Conservation (phyloP, 2,329 filamentous ascomycete species). For the Diplodia mutila region DNA sequence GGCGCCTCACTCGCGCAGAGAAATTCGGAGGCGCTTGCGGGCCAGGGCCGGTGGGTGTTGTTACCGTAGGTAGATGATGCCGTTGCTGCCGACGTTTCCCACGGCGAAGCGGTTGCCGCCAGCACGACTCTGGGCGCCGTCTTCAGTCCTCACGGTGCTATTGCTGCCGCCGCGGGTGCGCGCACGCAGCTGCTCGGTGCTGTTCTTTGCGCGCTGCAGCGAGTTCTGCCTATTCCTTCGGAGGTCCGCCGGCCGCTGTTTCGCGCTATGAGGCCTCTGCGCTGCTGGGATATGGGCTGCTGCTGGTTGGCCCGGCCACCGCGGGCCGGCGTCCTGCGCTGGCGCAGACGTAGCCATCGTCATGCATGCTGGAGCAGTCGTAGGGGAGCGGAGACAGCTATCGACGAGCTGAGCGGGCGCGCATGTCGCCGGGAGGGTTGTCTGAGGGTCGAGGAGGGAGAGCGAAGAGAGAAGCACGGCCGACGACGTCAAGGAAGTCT, state of each 20-base stretch:
- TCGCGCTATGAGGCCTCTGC: constrained; percentile 34
- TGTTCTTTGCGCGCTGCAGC: constrained; percentile 41
- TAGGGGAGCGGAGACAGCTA: constrained; percentile 1
- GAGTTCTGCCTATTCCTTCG: constrained; percentile 25
- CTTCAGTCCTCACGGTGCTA: constrained; percentile 36
- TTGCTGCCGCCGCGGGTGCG: constrained; percentile 38
- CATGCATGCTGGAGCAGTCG: constrained; percentile 18
- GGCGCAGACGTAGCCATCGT: constrained; percentile 40
- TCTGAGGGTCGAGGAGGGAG: constrained; percentile 1
- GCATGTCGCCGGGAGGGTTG: neutral
- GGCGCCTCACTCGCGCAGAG: constrained; percentile 14
- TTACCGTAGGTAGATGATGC: constrained; percentile 53
- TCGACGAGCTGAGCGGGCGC: neutral
- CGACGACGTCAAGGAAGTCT: constrained; percentile 25
- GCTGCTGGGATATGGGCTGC: constrained; percentile 36
- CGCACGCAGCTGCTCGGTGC: constrained; percentile 39
- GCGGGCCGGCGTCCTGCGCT: constrained; percentile 35
- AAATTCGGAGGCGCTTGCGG: constrained; percentile 6
- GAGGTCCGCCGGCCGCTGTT: constrained; percentile 32
- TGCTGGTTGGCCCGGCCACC: constrained; percentile 35
- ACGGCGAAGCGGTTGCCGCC: constrained; percentile 48
- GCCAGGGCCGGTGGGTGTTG: constrained; percentile 19
- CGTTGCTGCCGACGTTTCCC: constrained; percentile 50
- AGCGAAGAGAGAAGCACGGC: neutral
- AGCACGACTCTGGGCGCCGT: constrained; percentile 31